Percentiles rank a stretch among this genome's conserved stretches.
Conservation (phyloP, 805 yeast genomes). For the Saitoella complicata region DNA sequence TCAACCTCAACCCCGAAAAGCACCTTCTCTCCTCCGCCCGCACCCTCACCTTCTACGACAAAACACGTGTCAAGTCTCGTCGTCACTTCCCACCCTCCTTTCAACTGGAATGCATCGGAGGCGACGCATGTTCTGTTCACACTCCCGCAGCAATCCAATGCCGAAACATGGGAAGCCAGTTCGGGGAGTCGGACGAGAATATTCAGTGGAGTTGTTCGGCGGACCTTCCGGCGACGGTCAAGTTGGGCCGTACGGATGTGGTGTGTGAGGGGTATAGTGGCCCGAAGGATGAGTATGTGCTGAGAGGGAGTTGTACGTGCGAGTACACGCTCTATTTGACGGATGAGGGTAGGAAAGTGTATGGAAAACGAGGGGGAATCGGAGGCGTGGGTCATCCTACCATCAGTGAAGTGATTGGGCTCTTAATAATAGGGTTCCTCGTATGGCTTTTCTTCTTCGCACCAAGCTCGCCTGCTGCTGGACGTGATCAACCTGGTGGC, state of each 20-base stretch:
- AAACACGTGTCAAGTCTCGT: slow-evolving; percentile 3
- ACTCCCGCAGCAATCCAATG: slow-evolving; percentile 10
- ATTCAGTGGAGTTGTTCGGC: slow-evolving; percentile 12
- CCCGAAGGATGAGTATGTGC: slow-evolving; percentile 9
- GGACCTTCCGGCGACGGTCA: slow-evolving; percentile 10
- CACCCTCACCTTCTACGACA: slow-evolving; percentile 4
- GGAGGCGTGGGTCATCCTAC: not conserved
- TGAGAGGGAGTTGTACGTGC: slow-evolving; percentile 10
- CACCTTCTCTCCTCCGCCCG: slow-evolving; percentile 5
- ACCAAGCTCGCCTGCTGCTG: not conserved
- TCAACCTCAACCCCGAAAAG: too few relatives aligned
- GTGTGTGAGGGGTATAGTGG: slow-evolving; percentile 9
- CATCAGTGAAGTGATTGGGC: not conserved
- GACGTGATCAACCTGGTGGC: not conserved
- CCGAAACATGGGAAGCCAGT: slow-evolving; percentile 10
- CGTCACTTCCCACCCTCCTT: slow-evolving; percentile 6
- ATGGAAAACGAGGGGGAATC: slow-evolving; percentile 1
- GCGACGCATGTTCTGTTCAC: slow-evolving; percentile 9
- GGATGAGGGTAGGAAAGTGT: slow-evolving; percentile 5
- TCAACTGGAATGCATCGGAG: slow-evolving; percentile 8
- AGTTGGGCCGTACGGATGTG: slow-evolving; percentile 11
- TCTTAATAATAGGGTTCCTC: not conserved
- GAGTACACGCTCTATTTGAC: slow-evolving; percentile 9
- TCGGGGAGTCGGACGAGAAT: slow-evolving; percentile 9
- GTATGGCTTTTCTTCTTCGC: not conserved